Conservation (phyloP, 1,139 yeast genomes). For the Pichia sp. region DNA sequence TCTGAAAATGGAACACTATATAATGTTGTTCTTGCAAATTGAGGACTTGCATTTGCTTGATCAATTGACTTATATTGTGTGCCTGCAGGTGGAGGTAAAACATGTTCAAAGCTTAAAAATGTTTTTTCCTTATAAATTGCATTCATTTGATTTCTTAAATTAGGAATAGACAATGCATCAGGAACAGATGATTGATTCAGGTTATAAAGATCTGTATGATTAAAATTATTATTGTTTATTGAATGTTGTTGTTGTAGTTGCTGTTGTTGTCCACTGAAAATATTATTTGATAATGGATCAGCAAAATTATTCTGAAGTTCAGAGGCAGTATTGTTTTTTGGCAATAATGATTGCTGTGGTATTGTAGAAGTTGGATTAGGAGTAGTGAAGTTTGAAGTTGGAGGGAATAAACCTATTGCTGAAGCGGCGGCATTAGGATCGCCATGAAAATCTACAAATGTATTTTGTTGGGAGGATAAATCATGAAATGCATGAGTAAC, state of each 20-base stretch:
- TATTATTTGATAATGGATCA: too few species aligned
- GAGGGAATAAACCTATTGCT: conserved; percentile 25
- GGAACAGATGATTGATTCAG: conserved; percentile 10
- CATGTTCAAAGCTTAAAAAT: conserved; percentile 67
- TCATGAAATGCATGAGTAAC: conserved; percentile 26
- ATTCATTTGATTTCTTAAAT: conserved; percentile 51
- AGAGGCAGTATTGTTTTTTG: too few species aligned
- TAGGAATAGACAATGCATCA: conserved; percentile 41
- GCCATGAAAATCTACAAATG: too few species aligned
- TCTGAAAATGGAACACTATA: conserved; percentile 79
- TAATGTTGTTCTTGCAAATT: conserved; percentile 73
- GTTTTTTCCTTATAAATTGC: conserved; percentile 39
- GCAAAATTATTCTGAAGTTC: too few species aligned
- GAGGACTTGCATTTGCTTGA: conserved; percentile 81
- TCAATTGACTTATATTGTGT: conserved; percentile 66
- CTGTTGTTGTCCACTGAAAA: too few species aligned
- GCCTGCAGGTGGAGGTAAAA: conserved; percentile 78
- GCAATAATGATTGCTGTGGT: too few species aligned
- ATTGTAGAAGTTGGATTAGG: too few species aligned
- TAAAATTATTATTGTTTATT: not conserved
- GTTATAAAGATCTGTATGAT: conserved; percentile 13
- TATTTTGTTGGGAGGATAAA: conserved; percentile 17
- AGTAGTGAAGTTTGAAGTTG: not conserved
- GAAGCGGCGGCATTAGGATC: conserved; percentile 30
- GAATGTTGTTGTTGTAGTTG: not conserved